Evolutionary conservation across 129 eudicot genomes (phyloP).

Genomic region (Apium graveolens): DNA sequence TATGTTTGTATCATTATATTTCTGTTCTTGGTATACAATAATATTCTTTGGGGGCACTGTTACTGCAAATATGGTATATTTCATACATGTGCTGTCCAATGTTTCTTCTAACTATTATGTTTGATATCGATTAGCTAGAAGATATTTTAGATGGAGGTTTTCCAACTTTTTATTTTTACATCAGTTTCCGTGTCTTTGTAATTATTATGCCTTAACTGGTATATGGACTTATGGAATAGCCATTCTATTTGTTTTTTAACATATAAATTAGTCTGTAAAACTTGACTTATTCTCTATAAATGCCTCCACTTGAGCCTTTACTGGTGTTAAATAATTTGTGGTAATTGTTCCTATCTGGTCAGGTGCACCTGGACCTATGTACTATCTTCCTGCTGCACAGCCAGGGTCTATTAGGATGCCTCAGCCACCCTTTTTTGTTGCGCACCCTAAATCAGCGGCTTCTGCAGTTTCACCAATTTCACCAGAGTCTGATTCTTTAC

Average conservation of each 20-base stretch:
- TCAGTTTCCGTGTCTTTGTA: not conserved
- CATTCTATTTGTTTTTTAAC: not conserved
- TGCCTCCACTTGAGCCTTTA: not conserved
- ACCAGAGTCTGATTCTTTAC: slow-evolving; percentile 28
- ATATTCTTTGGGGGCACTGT: not conserved
- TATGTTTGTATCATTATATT: slow-evolving; percentile 18
- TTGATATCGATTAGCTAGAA: not conserved
- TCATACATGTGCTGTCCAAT: not conserved
- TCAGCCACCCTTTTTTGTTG: slow-evolving; percentile 59
- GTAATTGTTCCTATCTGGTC: slow-evolving; percentile 20
- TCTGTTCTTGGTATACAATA: not conserved
- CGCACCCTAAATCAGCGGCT: slow-evolving; percentile 55
- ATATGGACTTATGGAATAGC: not conserved
- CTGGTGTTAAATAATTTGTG: not conserved
- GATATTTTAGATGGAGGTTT: not conserved
- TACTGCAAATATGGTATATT: not conserved
- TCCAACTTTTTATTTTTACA: not conserved
- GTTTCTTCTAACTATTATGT: not conserved
- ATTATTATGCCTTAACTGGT: not conserved
- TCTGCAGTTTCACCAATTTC: slow-evolving; percentile 35
- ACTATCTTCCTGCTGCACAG: slow-evolving; percentile 58
- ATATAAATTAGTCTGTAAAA: not conserved
- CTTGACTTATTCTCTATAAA: not conserved
- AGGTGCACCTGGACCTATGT: slow-evolving; percentile 80
- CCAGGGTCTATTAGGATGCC: slow-evolving; percentile 68